These are phyloP conservation scores for Zelopaecilomyces penicillatus DNA, from an alignment of 2,329 filamentous ascomycete species.

Conservation along the genomic window DNA sequence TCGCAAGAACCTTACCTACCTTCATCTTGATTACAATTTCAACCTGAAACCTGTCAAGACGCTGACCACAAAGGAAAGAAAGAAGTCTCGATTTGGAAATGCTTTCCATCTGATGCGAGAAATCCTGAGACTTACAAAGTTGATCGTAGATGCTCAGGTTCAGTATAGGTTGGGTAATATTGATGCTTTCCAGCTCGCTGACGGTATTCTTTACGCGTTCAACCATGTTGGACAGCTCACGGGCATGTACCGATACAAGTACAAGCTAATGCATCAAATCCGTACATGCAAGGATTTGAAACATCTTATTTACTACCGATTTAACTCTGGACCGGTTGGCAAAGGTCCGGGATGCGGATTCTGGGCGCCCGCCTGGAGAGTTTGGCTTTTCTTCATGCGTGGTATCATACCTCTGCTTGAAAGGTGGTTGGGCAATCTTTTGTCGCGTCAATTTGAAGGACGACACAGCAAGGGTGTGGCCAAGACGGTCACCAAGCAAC, in stretches of 20 bases:
- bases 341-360: constrained; percentile 98
- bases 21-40: constrained; percentile 99
- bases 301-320: constrained; percentile 97
- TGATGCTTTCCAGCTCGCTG: constrained; percentile 95
- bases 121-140: constrained; percentile 87
- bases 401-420: constrained; percentile 95
- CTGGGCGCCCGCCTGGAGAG: constrained; percentile 97
- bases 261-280: constrained; percentile 99
- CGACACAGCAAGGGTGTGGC: constrained; percentile 98
- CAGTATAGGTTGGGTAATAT: constrained; percentile 97
- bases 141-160: constrained; percentile 97
- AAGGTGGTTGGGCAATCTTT: constrained; percentile 91
- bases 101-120: constrained; percentile 99
- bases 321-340: constrained; percentile 92
- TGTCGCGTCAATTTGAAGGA: constrained; percentile 96
- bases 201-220: constrained; percentile 98
- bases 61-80: constrained; percentile 94
- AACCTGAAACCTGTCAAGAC: constrained; percentile 99
- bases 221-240: constrained; percentile 98
- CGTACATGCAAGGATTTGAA: constrained; percentile 98
- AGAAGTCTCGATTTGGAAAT: constrained; percentile 98
- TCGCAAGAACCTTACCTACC: constrained; percentile 94
- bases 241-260: constrained; percentile 99
- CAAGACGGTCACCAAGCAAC: constrained; percentile 98
- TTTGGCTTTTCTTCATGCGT: constrained; percentile 99